Percentiles rank a stretch among this genome's conserved stretches.
These are phyloP conservation scores for Tripterygium wilfordii DNA, from an alignment of 177 flowering plant species.

Conservation along the genomic window DNA sequence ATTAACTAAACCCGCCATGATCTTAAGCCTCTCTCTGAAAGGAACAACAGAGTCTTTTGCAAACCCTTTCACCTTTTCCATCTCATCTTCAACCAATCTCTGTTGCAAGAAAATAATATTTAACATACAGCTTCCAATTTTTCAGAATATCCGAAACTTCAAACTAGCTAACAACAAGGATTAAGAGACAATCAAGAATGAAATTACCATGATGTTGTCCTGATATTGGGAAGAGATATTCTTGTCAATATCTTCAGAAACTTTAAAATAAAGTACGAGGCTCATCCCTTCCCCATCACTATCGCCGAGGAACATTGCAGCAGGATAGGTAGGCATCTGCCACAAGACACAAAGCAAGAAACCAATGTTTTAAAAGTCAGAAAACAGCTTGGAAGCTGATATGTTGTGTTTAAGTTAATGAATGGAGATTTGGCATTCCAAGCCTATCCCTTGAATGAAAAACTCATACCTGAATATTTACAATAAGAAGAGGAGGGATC, in stretches of 20 bases:
- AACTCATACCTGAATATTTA: slow-evolving; percentile 97
- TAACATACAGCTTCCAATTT: too few relatives aligned
- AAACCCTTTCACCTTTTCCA: slow-evolving; percentile 35
- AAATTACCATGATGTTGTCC: slow-evolving; percentile 60
- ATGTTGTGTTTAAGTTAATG: too few relatives aligned
- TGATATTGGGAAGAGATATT: slow-evolving; percentile 65
- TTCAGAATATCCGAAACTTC: too few relatives aligned
- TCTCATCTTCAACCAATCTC: slow-evolving; percentile 38
- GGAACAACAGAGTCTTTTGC: slow-evolving; percentile 31
- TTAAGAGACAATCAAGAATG: background rate
- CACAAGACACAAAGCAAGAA: slow-evolving; percentile 7
- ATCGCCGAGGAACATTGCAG: slow-evolving; percentile 76
- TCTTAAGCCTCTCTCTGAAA: slow-evolving; percentile 41
- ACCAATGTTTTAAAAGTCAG: too few relatives aligned
- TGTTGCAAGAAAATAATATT: slow-evolving; percentile 12
- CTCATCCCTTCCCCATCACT: slow-evolving; percentile 88
- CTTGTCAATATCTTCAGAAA: slow-evolving; percentile 59
- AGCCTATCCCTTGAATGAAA: too few relatives aligned
- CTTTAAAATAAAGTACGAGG: slow-evolving; percentile 77
- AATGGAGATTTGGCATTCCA: too few relatives aligned
- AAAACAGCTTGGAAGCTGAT: too few relatives aligned
- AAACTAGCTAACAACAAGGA: too few relatives aligned
- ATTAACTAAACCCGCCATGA: slow-evolving; percentile 34
- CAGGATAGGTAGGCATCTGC: slow-evolving; percentile 85
- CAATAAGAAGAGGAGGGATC: slow-evolving; percentile 71